Evolutionary conservation across 2,329 filamentous ascomycete species (phyloP).

Genomic region (Helicocarpus griseus): DNA sequence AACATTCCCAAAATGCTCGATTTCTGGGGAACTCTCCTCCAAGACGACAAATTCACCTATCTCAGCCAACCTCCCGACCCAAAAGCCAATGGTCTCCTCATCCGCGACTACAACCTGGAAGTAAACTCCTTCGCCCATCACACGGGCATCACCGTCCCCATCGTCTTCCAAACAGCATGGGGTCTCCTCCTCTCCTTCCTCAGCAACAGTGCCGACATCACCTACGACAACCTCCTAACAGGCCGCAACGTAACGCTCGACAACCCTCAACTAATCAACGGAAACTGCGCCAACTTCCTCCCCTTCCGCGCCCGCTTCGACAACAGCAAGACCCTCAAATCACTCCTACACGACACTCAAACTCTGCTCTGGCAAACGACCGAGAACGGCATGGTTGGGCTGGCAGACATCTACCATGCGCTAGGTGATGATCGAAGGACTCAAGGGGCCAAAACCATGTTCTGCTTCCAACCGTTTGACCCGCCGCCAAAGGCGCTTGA

Average conservation of each 20-base stretch:
- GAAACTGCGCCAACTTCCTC: conserved; percentile 30
- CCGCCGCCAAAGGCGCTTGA: conserved; percentile 9
- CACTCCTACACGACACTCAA: conserved; percentile 17
- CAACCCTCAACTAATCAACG: conserved; percentile 29
- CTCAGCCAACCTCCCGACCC: conserved; percentile 5
- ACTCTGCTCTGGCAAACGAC: conserved; percentile 21
- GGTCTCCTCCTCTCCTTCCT: conserved; percentile 19
- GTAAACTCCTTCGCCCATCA: conserved; percentile 15
- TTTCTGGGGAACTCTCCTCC: conserved; percentile 15
- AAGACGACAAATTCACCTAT: conserved; percentile 13
- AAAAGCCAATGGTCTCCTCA: conserved; percentile 5
- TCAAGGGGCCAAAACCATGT: conserved; percentile 16
- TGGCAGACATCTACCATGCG: conserved; percentile 21
- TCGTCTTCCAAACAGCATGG: conserved; percentile 29
- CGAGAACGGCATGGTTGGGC: conserved; percentile 19
- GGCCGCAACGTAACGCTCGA: conserved; percentile 30
- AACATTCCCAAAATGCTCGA: background rate
- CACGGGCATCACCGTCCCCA: conserved; percentile 22
- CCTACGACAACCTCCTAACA: conserved; percentile 29
- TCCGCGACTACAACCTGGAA: conserved; percentile 8
- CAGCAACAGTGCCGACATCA: conserved; percentile 15
- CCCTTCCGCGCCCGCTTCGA: conserved; percentile 20
- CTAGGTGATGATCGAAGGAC: conserved; percentile 11
- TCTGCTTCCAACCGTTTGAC: conserved; percentile 27
- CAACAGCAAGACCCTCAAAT: conserved; percentile 3